Conservation (phyloP, 2,329 filamentous ascomycete species). For the Lachnellula suecica region DNA sequence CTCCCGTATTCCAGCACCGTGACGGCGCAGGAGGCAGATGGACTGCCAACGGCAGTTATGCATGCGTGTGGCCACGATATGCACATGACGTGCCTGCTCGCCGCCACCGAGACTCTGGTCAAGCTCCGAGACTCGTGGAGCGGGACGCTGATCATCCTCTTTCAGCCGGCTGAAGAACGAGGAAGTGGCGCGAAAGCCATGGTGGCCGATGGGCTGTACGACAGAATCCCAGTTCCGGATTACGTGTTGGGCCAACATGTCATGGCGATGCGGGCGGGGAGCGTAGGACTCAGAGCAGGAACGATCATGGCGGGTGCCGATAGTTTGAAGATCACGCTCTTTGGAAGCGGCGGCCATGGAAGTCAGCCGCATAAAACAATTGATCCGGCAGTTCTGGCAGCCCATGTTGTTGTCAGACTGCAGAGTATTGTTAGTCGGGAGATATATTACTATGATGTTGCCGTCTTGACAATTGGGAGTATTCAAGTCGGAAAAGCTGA, state of each 20-base stretch:
- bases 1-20: constrained; percentile 54
- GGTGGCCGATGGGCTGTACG: constrained; percentile 59
- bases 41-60: constrained; percentile 56
- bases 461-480: constrained; percentile 44
- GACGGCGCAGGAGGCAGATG: constrained; percentile 35
- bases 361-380: constrained; percentile 40
- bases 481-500: constrained; percentile 42
- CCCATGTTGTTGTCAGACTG: constrained; percentile 39
- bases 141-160: constrained; percentile 62
- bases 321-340: constrained; percentile 37
- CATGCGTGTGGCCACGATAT: constrained; percentile 69
- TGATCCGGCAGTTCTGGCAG: constrained; percentile 47
- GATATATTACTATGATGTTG: constrained; percentile 38
- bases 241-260: constrained; percentile 56
- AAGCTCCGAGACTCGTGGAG: constrained; percentile 47
- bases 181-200: constrained; percentile 62
- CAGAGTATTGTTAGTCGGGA: constrained; percentile 41
- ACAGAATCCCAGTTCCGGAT: constrained; percentile 52
- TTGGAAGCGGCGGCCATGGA: constrained; percentile 45
- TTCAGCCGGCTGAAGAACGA: constrained; percentile 67
- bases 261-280: constrained; percentile 38
- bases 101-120: constrained; percentile 48
- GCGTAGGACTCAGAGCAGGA: constrained; percentile 34
- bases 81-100: constrained; percentile 59
- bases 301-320: constrained; percentile 37